Evolutionary conservation across 2,329 filamentous ascomycete species (phyloP).

Genomic region (Penicillium sp.): DNA sequence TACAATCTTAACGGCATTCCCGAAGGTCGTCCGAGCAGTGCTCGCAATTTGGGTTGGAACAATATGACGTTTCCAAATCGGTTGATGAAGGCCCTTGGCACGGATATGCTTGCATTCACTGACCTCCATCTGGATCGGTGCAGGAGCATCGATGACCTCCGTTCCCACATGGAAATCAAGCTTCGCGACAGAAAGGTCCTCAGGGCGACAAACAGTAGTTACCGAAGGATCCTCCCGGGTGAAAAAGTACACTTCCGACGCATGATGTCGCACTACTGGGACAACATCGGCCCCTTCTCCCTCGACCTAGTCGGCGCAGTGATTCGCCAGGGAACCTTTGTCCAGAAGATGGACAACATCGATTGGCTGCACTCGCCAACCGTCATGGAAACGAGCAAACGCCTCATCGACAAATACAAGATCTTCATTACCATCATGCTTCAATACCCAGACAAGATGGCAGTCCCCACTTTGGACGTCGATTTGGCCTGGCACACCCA

Average conservation of each 20-base stretch:
- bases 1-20: slow-evolving; percentile 54
- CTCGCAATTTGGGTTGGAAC: not conserved
- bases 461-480: slow-evolving; percentile 33
- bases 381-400: slow-evolving; percentile 56
- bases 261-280: slow-evolving; percentile 44
- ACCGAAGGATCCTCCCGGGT: slow-evolving; percentile 11
- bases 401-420: slow-evolving; percentile 51
- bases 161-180: slow-evolving; percentile 24
- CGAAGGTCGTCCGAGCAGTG: not conserved
- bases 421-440: slow-evolving; percentile 44
- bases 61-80: slow-evolving; percentile 20
- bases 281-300: slow-evolving; percentile 36
- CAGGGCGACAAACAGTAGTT: slow-evolving; percentile 11
- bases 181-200: slow-evolving; percentile 48
- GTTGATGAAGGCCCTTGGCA: slow-evolving; percentile 10
- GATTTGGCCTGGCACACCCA: slow-evolving; percentile 37
- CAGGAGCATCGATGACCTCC: slow-evolving; percentile 39
- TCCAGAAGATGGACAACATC: slow-evolving; percentile 63
- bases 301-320: slow-evolving; percentile 41
- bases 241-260: slow-evolving; percentile 39
- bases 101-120: slow-evolving; percentile 52
- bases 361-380: slow-evolving; percentile 74
- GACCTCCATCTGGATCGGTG: slow-evolving; percentile 48
- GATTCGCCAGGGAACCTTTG: slow-evolving; percentile 40
- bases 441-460: slow-evolving; percentile 29